These are phyloP conservation scores for Coniferiporia weirii DNA, from an alignment of 1,284 basidiomycete species.

Conservation along the genomic window DNA sequence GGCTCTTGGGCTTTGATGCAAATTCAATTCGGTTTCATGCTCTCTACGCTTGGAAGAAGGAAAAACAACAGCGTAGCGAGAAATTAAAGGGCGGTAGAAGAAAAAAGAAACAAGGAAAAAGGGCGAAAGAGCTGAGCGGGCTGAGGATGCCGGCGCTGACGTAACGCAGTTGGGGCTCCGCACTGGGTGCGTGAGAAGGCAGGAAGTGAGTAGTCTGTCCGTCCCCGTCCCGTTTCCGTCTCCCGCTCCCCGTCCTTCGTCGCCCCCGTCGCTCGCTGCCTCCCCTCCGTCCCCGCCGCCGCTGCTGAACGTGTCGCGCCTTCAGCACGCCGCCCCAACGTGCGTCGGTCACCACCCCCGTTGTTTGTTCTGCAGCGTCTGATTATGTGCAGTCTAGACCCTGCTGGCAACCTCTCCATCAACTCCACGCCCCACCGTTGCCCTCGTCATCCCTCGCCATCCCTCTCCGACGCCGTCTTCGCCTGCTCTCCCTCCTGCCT, in stretches of 20 bases:
- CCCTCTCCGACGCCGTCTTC: too few relatives aligned
- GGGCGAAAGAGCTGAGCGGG: too few relatives aligned
- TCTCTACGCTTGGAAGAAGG: too few relatives aligned
- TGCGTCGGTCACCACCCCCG: background rate
- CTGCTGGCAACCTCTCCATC: background rate
- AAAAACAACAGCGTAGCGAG: too few relatives aligned
- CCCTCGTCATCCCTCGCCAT: slow-evolving; percentile 21
- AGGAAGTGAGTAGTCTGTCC: too few relatives aligned
- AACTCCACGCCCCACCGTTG: slow-evolving; percentile 25
- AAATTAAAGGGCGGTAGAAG: too few relatives aligned
- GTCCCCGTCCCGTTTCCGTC: too few relatives aligned
- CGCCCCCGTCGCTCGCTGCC: background rate
- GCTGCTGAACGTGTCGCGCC: background rate
- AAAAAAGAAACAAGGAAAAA: too few relatives aligned
- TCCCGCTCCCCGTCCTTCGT: background rate
- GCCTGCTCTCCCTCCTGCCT: too few relatives aligned
- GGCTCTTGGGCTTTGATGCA: too few relatives aligned
- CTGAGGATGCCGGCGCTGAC: background rate
- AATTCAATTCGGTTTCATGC: too few relatives aligned
- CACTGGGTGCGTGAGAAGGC: background rate
- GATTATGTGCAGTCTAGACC: slow-evolving; percentile 15
- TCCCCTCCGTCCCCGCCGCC: slow-evolving; percentile 36
- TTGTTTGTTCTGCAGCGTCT: background rate
- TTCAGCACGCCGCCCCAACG: background rate
- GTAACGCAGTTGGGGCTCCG: background rate